These are phyloP conservation scores for Cordyceps pruinosa DNA, from an alignment of 2,329 filamentous ascomycete genomes.

Conservation along the genomic window DNA sequence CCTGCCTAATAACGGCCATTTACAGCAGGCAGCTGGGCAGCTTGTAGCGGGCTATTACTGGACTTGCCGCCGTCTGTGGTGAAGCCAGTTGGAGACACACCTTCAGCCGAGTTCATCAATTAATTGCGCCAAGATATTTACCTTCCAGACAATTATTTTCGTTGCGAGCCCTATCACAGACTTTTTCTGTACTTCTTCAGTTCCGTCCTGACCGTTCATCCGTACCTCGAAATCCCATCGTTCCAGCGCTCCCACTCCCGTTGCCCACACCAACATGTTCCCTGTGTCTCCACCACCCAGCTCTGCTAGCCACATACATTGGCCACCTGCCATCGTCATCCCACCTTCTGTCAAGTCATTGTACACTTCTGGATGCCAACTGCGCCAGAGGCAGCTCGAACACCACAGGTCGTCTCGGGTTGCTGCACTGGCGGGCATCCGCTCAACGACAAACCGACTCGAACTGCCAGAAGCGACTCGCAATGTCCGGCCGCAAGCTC, in stretches of 20 bases:
- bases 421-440: slow-evolving; percentile 6
- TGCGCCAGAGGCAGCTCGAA: slow-evolving; percentile 25
- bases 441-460: background rate
- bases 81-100: background rate
- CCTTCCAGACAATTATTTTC: too few species aligned
- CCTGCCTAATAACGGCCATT: background rate
- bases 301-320: background rate
- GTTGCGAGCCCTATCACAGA: too few species aligned
- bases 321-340: slow-evolving; percentile 12
- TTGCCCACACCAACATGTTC: background rate
- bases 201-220: too few species aligned
- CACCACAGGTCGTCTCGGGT: slow-evolving; percentile 27
- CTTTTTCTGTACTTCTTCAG: too few species aligned
- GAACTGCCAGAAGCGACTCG: slow-evolving; percentile 8
- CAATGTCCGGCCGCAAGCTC: slow-evolving; percentile 79
- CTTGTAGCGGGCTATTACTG: background rate
- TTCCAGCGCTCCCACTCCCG: too few species aligned
- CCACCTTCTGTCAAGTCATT: background rate
- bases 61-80: background rate
- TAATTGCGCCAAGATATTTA: too few species aligned
- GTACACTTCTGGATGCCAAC: slow-evolving; percentile 7
- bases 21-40: background rate
- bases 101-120: too few species aligned
- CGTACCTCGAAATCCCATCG: too few species aligned
- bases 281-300: background rate